phyloP scores from a whole-genome alignment of 2,329 filamentous ascomycete species.

The Cladosporium halotolerans region DNA sequence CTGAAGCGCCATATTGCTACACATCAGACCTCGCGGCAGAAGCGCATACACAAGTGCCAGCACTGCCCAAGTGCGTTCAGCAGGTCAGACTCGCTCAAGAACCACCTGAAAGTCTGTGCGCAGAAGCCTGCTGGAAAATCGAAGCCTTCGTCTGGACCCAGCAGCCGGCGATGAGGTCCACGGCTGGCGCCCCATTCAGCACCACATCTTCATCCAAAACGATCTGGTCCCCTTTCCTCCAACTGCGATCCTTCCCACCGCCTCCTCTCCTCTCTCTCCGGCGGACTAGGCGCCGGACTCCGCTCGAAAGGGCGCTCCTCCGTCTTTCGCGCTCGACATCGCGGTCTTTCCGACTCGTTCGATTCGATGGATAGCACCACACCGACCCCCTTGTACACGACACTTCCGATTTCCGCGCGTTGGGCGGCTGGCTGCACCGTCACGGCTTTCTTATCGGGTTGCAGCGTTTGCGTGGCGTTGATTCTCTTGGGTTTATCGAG shows the following conservation, averaged over 20 bases:
- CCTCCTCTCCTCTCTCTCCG: background rate
- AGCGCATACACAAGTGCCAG: background rate
- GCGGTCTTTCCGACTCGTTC: background rate
- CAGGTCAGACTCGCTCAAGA: background rate
- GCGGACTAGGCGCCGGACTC: slow-evolving; percentile 6
- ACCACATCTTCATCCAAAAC: no score
- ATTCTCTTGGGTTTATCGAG: no score
- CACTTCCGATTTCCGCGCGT: no score
- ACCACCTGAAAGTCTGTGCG: background rate
- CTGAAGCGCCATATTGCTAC: background rate
- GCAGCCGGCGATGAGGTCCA: no score
- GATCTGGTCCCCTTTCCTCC: no score
- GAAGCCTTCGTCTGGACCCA: no score
- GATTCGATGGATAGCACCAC: background rate
- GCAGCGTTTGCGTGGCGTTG: background rate
- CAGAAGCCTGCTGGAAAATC: background rate
- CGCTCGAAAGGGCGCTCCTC: background rate
- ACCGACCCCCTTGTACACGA: background rate
- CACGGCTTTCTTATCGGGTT: background rate
- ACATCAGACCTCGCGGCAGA: background rate
- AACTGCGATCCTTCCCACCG: background rate
- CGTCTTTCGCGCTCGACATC: background rate
- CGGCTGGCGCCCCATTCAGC: no score
- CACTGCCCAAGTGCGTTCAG: background rate
- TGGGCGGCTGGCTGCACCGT: background rate